Percentiles rank a stretch among this genome's conserved stretches.
Evolutionary conservation across 805 yeast species (phyloP).

Genomic region (Lipomyces yamadae): DNA sequence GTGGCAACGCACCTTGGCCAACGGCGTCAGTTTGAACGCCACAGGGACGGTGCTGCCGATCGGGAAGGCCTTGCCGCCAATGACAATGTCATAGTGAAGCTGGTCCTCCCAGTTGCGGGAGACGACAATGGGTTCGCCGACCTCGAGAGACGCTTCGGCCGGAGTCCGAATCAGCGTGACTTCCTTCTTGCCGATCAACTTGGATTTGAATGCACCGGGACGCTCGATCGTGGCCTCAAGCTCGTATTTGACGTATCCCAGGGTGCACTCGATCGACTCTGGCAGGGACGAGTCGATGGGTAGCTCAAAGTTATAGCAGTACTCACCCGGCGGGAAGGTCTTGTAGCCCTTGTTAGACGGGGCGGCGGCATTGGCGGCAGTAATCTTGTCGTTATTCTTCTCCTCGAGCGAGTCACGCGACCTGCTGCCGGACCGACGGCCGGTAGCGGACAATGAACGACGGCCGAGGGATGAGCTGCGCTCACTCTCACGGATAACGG

Average conservation of each 20-base stretch:
- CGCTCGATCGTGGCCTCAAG: conserved; percentile 75
- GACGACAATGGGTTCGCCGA: conserved; percentile 90
- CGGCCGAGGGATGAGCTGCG: conserved; percentile 23
- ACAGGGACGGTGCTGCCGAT: conserved; percentile 83
- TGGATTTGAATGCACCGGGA: conserved; percentile 83
- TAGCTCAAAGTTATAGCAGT: conserved; percentile 89
- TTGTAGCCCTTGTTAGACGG: conserved; percentile 46
- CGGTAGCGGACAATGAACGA: conserved; percentile 15
- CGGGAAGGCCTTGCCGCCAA: conserved; percentile 87
- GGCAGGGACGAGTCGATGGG: conserved; percentile 82
- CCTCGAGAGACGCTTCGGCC: conserved; percentile 77
- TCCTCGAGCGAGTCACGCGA: conserved; percentile 30
- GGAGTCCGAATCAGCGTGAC: conserved; percentile 76
- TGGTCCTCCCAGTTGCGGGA: conserved; percentile 85
- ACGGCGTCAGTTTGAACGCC: conserved; percentile 79
- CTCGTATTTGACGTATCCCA: conserved; percentile 76
- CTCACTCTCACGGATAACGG: conserved; percentile 24
- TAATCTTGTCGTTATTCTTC: conserved; percentile 11
- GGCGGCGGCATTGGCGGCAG: conserved; percentile 12
- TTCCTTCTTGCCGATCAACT: conserved; percentile 65
- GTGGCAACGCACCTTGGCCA: conserved; percentile 86
- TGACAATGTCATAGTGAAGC: conserved; percentile 83
- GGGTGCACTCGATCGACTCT: conserved; percentile 75
- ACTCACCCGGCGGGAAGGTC: conserved; percentile 83
- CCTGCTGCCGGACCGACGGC: conserved; percentile 30